These are phyloP conservation scores for Cyberlindnera japonica DNA, from an alignment of 805 yeast species.

Conservation along the genomic window DNA sequence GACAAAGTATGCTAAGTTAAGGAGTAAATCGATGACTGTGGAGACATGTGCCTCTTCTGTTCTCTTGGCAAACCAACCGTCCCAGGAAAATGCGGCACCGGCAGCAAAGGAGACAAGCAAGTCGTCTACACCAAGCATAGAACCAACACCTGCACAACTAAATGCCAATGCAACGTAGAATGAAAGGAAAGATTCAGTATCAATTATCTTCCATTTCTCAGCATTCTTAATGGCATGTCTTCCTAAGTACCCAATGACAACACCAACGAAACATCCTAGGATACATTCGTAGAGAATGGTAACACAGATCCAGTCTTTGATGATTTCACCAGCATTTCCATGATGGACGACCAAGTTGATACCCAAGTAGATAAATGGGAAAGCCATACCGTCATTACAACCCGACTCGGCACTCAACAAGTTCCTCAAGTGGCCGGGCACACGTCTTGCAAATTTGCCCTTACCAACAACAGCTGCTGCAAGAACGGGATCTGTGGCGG, in stretches of 20 bases:
- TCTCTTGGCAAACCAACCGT: constrained; percentile 78
- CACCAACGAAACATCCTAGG: constrained; percentile 75
- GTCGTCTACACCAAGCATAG: constrained; percentile 86
- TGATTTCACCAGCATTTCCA: constrained; percentile 62
- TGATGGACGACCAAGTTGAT: constrained; percentile 63
- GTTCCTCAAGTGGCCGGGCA: constrained; percentile 89
- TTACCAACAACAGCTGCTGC: constrained; percentile 96
- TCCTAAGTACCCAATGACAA: constrained; percentile 64
- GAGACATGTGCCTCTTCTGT: constrained; percentile 87
- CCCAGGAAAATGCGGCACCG: constrained; percentile 93
- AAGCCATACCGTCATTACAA: constrained; percentile 95
- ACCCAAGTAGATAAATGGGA: constrained; percentile 78
- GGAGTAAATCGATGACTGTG: constrained; percentile 79
- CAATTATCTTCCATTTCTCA: constrained; percentile 64
- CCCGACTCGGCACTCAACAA: constrained; percentile 82
- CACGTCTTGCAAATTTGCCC: constrained; percentile 85
- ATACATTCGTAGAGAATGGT: constrained; percentile 79
- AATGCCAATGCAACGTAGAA: constrained; percentile 79
- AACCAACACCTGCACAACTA: constrained; percentile 85
- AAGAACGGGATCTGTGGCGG: constrained; percentile 93
- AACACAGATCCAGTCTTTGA: constrained; percentile 74
- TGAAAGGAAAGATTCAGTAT: constrained; percentile 84
- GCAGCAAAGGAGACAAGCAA: constrained; percentile 86
- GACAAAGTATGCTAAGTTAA: constrained; percentile 83
- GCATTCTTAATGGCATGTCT: constrained; percentile 73